A percentile compares a stretch with the other conserved stretches of the same genome.
These are phyloP conservation scores for Arthrobotrys sphaeroides DNA, from an alignment of 2,329 filamentous ascomycete genomes.

Conservation along the genomic window DNA sequence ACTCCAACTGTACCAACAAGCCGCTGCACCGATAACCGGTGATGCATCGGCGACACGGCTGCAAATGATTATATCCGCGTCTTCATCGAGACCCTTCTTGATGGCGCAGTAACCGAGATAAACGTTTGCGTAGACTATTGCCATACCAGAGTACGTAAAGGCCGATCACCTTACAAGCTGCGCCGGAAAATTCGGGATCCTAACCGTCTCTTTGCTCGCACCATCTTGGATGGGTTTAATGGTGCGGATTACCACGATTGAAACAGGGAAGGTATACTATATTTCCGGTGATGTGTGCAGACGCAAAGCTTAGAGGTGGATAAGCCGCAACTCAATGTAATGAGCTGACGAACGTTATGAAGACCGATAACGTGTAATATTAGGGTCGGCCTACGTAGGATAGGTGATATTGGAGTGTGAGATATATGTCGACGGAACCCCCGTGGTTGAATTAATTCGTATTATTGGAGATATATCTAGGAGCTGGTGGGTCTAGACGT, in stretches of 20 bases:
- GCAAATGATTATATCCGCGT: conserved; percentile 66
- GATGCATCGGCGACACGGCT: conserved; percentile 66
- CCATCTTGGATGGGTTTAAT: too few species aligned
- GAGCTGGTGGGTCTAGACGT: not conserved
- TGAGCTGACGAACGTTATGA: too few species aligned
- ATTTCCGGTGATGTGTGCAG: too few species aligned
- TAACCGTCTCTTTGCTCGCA: not conserved
- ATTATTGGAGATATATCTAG: not conserved
- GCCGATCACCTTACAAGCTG: not conserved
- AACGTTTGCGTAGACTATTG: conserved; percentile 65
- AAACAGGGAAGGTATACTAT: too few species aligned
- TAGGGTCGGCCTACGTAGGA: too few species aligned
- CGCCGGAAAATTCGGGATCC: conserved; percentile 9
- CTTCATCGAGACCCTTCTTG: conserved; percentile 61
- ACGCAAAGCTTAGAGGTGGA: too few species aligned
- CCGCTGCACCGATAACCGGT: conserved; percentile 68
- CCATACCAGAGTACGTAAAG: conserved; percentile 56
- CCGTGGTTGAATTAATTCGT: not conserved
- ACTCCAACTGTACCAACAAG: conserved; percentile 68
- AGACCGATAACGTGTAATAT: too few species aligned
- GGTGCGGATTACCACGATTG: too few species aligned
- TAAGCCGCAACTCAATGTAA: too few species aligned
- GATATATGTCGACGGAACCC: not conserved
- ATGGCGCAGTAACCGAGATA: conserved; percentile 68
- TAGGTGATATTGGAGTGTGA: too few species aligned